These are phyloP conservation scores for Hygrocybe punicea DNA, from an alignment of 768 basidiomycete genomes.

Conservation along the genomic window DNA sequence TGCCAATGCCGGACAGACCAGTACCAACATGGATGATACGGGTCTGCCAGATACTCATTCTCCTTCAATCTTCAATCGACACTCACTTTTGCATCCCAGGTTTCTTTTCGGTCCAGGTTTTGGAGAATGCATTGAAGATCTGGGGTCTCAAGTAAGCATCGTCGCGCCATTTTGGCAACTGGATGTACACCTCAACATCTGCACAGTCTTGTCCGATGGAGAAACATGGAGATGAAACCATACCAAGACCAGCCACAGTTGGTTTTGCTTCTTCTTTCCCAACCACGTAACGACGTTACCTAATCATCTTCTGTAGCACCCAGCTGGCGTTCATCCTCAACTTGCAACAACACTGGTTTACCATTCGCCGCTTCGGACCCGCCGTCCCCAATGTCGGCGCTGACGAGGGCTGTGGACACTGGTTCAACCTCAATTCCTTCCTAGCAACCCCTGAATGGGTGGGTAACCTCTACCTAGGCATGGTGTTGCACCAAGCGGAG, in stretches of 20 bases:
- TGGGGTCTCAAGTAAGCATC: conserved; percentile 72
- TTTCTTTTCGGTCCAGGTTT: conserved; percentile 88
- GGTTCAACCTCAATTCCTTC: conserved; percentile 88
- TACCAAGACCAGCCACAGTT: conserved; percentile 81
- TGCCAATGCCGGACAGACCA: conserved; percentile 41
- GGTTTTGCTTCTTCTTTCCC: conserved; percentile 20
- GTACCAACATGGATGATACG: conserved; percentile 90
- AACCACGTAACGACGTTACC: background rate
- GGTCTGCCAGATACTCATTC: conserved; percentile 40
- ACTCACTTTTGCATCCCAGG: conserved; percentile 41
- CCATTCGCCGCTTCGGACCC: conserved; percentile 73
- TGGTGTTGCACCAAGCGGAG: conserved; percentile 87
- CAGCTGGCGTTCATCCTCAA: conserved; percentile 89
- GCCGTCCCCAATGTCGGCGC: conserved; percentile 26
- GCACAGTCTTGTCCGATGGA: conserved; percentile 75
- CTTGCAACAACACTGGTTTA: conserved; percentile 85
- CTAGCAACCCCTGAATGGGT: conserved; percentile 75
- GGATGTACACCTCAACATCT: conserved; percentile 1
- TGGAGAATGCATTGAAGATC: conserved; percentile 78
- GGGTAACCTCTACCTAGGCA: conserved; percentile 73
- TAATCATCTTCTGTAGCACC: conserved; percentile 42
- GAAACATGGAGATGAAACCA: conserved; percentile 74
- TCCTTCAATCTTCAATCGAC: background rate
- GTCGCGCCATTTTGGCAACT: background rate
- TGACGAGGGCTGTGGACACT: conserved; percentile 59